phyloP scores from a whole-genome alignment of 805 yeast genomes.

The Cyberlindnera galapagoensis region DNA sequence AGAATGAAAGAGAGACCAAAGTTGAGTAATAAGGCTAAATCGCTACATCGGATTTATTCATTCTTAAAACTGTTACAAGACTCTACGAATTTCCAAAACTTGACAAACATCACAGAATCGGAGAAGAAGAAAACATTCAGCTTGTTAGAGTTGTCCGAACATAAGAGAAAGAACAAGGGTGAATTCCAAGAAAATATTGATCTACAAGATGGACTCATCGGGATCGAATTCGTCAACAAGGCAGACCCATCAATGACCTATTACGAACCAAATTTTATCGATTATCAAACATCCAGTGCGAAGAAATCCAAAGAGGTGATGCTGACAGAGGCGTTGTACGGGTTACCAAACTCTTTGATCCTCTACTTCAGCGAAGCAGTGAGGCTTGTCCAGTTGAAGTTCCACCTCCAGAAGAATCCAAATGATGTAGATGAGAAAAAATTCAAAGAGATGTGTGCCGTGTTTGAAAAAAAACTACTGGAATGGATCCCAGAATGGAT shows the following conservation, averaged over 20 bases:
- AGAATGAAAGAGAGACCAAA: conserved; percentile 62
- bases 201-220: conserved; percentile 37
- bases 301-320: conserved; percentile 40
- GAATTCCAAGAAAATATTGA: conserved; percentile 37
- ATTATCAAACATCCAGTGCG: conserved; percentile 25
- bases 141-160: conserved; percentile 9
- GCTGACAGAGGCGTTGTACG: conserved; percentile 77
- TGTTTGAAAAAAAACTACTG: conserved; percentile 44
- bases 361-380: conserved; percentile 68
- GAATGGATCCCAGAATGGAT: conserved; percentile 78
- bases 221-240: conserved; percentile 30
- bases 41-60: conserved; percentile 72
- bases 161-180: conserved; percentile 17
- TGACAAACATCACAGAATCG: conserved; percentile 12
- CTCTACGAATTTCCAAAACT: conserved; percentile 33
- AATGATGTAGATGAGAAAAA: conserved; percentile 15
- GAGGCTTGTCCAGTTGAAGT: conserved; percentile 54
- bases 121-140: conserved; percentile 11
- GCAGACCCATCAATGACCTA: conserved; percentile 6
- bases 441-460: conserved; percentile 15
- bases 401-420: conserved; percentile 29
- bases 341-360: conserved; percentile 76
- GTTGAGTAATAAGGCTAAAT: conserved; percentile 67
- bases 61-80: conserved; percentile 72
- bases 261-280: conserved; percentile 35